Evolutionary conservation across 2,329 filamentous ascomycete species (phyloP), one percentile per base, ranked within the genome.

Genomic region (Scedosporium minutisporum): DNA sequence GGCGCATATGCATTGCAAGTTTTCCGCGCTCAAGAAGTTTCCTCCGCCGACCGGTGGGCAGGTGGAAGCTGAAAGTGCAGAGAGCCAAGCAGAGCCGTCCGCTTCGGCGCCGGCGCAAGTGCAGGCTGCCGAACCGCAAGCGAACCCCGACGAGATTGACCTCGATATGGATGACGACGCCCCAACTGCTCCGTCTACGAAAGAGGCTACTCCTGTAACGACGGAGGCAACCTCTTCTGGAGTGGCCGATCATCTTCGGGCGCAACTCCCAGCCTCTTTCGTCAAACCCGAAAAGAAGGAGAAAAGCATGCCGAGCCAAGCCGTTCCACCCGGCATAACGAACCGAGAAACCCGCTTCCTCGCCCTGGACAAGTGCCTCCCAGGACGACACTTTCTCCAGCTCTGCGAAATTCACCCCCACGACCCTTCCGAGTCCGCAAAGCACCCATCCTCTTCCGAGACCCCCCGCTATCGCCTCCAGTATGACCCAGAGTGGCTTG

Each of bases 401-500:
- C 79, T 97, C 2, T 78, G 89, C 41, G 83, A 89, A 38, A 77
- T 93, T 18, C 70, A 76, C 2, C 78, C 85, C 3, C 70, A 81
- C 51, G 75, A 80, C 16, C 64, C 74, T 0, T 65, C 73, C 16
- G 33, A 71, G 3, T 60, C 66, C 14, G 58, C 65, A 1, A 53
- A 62, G 2, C 61, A 69, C 60, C 66, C 66, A 51, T 67, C 69
- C 4, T 23, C 60, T 41, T 63, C 62, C 18, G 62, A 64, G 3
- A 62, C 62, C 1, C 68, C 69, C 21, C 85, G 86, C 1, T 82
- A 85, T 67, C 78, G 77, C 10, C 80, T 97, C 0, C 78, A 86
- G 58, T 97, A 99, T 71, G 95, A 99, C 73, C 85, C 87, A 10
- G 95, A 99, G 76, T 99, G 93, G 93, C 86, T 99, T 6, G 89